Percentiles rank a stretch among this genome's conserved stretches.
These are phyloP conservation scores for Delonix regia DNA, from an alignment of 306 rosid species.

Conservation along the genomic window DNA sequence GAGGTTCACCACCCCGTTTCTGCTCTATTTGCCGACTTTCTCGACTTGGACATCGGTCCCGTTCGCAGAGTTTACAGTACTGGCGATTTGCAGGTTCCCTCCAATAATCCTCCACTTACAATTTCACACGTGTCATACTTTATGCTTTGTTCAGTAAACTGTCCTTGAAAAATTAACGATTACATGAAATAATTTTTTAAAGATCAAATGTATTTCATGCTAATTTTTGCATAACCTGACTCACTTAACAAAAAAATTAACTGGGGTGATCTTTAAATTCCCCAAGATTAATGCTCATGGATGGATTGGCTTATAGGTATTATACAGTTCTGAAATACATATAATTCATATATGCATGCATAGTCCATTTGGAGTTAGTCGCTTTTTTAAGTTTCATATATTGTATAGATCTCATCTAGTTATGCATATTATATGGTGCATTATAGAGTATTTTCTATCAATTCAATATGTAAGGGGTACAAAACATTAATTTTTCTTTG, in stretches of 20 bases:
- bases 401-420: neutral
- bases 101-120: neutral
- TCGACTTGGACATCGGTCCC: conserved; percentile 44
- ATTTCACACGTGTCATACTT: neutral
- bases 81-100: conserved; percentile 74
- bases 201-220: too few relatives aligned
- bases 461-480: too few relatives aligned
- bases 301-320: too few relatives aligned
- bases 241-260: too few relatives aligned
- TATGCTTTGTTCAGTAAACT: neutral
- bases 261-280: too few relatives aligned
- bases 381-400: neutral
- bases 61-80: conserved; percentile 76
- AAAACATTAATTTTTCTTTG: too few relatives aligned
- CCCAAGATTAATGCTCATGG: too few relatives aligned
- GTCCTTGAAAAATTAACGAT: too few relatives aligned
- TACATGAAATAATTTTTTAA: too few relatives aligned
- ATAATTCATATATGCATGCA: neutral
- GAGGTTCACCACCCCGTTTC: conserved; percentile 51
- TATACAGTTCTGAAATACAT: too few relatives aligned
- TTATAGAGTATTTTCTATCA: neutral
- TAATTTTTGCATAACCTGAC: too few relatives aligned
- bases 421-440: neutral
- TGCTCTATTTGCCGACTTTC: conserved; percentile 38
- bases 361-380: neutral